Conservation (phyloP, 1,139 yeast species). For the Pichia sp. region DNA sequence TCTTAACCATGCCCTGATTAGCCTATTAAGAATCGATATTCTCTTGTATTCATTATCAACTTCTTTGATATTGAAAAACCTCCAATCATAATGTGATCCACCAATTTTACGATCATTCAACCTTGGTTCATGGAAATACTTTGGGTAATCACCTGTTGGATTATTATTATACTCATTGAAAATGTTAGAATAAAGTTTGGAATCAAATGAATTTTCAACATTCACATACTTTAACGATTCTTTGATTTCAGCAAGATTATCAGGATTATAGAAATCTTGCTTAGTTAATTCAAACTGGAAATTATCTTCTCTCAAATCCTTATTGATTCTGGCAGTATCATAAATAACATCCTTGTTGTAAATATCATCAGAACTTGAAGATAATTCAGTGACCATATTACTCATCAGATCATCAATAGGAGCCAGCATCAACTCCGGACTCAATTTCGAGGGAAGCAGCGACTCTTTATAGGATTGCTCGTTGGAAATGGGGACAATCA, state of each 20-base stretch:
- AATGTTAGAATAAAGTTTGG: slow-evolving; percentile 15
- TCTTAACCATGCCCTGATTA: slow-evolving; percentile 50
- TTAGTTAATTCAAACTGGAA: neutral
- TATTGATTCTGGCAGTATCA: slow-evolving; percentile 10
- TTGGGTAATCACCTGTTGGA: slow-evolving; percentile 20
- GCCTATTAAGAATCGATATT: slow-evolving; percentile 40
- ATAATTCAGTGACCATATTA: neutral
- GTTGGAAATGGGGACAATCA: slow-evolving; percentile 11
- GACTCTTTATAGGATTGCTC: neutral
- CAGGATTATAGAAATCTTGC: slow-evolving; percentile 6
- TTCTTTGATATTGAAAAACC: slow-evolving; percentile 40
- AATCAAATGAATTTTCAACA: slow-evolving; percentile 17
- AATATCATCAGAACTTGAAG: neutral
- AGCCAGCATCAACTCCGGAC: neutral
- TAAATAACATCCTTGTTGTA: slow-evolving; percentile 2
- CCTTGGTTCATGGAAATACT: slow-evolving; percentile 37
- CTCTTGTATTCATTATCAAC: slow-evolving; percentile 37
- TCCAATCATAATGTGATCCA: slow-evolving; percentile 38
- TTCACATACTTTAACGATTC: neutral
- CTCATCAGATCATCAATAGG: slow-evolving; percentile 5
- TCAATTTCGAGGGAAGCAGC: neutral
- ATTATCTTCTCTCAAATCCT: neutral
- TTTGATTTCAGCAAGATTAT: neutral
- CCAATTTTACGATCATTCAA: slow-evolving; percentile 17
- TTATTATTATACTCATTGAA: slow-evolving; percentile 2